Evolutionary conservation across 495 filamentous ascomycete species (phyloP), one percentile per base, ranked within the genome.

Genomic region (Penicillium chermesinum): DNA sequence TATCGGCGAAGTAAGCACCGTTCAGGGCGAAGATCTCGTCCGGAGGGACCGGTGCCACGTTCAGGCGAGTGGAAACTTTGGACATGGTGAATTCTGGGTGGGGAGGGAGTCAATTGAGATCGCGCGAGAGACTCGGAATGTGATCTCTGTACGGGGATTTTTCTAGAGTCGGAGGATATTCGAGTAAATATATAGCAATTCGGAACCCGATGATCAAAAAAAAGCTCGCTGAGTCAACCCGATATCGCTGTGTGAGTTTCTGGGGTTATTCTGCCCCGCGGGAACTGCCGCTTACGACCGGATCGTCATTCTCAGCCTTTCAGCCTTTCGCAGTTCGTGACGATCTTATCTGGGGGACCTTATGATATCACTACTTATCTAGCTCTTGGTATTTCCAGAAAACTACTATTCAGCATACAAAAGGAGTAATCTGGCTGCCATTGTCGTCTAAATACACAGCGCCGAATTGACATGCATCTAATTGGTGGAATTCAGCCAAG

Each of bases 11-110:
- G 54, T 63, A 75, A 38, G 69, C 67, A 34, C 62, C 67, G 61
- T 71, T 73, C 50, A 75, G 48, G 20, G 67, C 69, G 56, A 75
- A 75, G 62, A 73, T 73, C 61, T 75, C 72, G 43, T 75, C 72
- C n/a, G 67, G 56, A n/a, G 67, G 66, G 17, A 73, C 60, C 6
- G 70, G 70, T 35, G 59, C 58, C 51, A 73, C 57, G 22, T 60
- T 56, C 21, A 63, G 60, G 40, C 60, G 55, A 32, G 58, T 64
- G 9, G 46, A 52, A 27, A 69, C 53, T 37, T 68, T 58, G 27
- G 56, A 58, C 69, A 72, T 72, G 21, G 47, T 61, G 62, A 38
- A 32, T 14, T 18, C 14, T 33, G 14, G 33, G 20, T 48, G 47
- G 20, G 27, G 22, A n/a, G n/a, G n/a, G n/a, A n/a, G 34, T 27